phyloP scores from a whole-genome alignment of 345 rosid species.

The Linum usitatissimum region DNA sequence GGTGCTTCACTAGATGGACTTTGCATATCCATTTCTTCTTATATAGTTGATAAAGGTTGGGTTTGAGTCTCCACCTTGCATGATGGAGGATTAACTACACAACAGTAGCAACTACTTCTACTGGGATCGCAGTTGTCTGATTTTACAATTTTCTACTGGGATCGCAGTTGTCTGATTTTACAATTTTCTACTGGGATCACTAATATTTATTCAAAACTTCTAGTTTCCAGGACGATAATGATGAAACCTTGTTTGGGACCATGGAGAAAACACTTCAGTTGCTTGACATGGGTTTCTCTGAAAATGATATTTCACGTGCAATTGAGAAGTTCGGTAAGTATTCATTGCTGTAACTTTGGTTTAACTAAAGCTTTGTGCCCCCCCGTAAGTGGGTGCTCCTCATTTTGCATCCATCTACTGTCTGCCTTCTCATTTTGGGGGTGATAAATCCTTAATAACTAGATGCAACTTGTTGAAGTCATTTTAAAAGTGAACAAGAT shows the following conservation, averaged over 20 bases:
- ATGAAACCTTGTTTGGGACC: conserved; percentile 61
- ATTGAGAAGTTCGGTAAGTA: conserved; percentile 71
- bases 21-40: too few species aligned
- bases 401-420: background rate
- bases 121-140: too few species aligned
- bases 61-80: too few species aligned
- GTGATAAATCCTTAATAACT: background rate
- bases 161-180: too few species aligned
- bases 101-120: too few species aligned
- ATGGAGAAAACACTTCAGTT: conserved; percentile 76
- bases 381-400: background rate
- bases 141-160: background rate
- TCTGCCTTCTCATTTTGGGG: background rate
- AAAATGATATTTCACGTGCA: conserved; percentile 69
- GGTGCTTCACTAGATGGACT: too few species aligned
- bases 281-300: conserved; percentile 92
- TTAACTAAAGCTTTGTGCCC: background rate
- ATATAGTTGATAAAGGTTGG: too few species aligned
- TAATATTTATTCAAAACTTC: conserved; percentile 12
- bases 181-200: conserved; percentile 1
- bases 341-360: conserved; percentile 9
- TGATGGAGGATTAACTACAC: too few species aligned
- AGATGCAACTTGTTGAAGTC: background rate
- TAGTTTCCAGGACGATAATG: conserved; percentile 33
- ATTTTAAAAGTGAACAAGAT: background rate